Percentiles rank a stretch among this genome's conserved stretches.
Conservation (phyloP, 2,329 filamentous ascomycete genomes). For the Parafenestella ontariensis region DNA sequence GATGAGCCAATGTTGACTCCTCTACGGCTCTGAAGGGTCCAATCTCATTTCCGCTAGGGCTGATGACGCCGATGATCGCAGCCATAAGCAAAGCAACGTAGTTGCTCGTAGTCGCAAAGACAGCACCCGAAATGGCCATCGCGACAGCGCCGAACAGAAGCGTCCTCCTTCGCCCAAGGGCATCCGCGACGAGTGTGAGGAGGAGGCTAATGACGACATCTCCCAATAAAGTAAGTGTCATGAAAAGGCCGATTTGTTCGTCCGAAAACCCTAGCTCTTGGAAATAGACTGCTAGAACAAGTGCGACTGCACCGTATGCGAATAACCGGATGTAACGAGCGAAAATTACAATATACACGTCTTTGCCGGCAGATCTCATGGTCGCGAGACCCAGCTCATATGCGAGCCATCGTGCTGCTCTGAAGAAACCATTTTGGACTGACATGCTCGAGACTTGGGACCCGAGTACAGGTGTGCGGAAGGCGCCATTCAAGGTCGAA, state of each 20-base stretch:
- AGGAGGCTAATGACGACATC: conserved; percentile 47
- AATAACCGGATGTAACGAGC: conserved; percentile 47
- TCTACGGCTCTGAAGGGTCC: conserved; percentile 52
- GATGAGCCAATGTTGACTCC: conserved; percentile 48
- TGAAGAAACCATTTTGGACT: conserved; percentile 4
- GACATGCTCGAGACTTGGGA: conserved; percentile 20
- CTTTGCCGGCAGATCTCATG: conserved; percentile 33
- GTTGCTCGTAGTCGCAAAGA: conserved; percentile 44
- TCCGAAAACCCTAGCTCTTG: conserved; percentile 45
- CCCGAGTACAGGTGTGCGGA: neutral
- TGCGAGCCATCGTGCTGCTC: conserved; percentile 28
- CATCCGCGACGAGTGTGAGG: conserved; percentile 48
- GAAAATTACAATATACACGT: conserved; percentile 46
- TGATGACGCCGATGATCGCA: conserved; percentile 49
- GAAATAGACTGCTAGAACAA: conserved; percentile 49
- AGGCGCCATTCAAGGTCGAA: conserved; percentile 6
- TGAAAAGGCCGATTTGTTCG: conserved; percentile 48
- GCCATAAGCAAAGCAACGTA: conserved; percentile 43
- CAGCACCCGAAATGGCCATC: conserved; percentile 45
- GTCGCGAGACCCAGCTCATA: conserved; percentile 41
- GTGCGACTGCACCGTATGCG: conserved; percentile 46
- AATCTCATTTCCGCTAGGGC: conserved; percentile 50
- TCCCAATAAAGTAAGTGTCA: conserved; percentile 50
- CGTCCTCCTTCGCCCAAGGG: conserved; percentile 41
- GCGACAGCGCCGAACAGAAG: conserved; percentile 43